Evolutionary conservation across 1,284 basidiomycete species (phyloP).

Genomic region (Cystobasidiaceae sp.): DNA sequence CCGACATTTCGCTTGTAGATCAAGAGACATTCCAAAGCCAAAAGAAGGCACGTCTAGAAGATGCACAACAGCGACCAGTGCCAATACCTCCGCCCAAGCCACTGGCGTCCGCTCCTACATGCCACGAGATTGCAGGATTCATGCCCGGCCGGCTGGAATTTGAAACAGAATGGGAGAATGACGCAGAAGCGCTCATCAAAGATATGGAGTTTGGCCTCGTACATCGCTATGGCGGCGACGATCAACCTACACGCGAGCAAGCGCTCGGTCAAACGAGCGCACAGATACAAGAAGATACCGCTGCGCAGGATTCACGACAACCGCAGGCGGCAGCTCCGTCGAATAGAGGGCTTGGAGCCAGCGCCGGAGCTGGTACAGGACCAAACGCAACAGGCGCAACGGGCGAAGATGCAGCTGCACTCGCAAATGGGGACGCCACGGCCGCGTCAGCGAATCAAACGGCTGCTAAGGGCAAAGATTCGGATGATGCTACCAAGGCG

Average conservation of each 20-base stretch:
- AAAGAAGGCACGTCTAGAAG: constrained; percentile 77
- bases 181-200: constrained; percentile 87
- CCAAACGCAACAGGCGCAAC: constrained; percentile 2
- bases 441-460: constrained; percentile 46
- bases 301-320: constrained; percentile 40
- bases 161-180: constrained; percentile 89
- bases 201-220: constrained; percentile 93
- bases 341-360: background rate
- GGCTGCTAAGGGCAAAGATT: constrained; percentile 40
- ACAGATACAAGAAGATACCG: constrained; percentile 29
- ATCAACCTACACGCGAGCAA: constrained; percentile 59
- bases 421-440: constrained; percentile 10
- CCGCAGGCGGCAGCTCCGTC: constrained; percentile 23
- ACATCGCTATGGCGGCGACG: constrained; percentile 75
- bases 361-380: background rate
- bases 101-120: constrained; percentile 86
- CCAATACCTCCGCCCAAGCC: constrained; percentile 54
- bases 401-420: constrained; percentile 54
- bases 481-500: constrained; percentile 52
- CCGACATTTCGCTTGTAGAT: constrained; percentile 47
- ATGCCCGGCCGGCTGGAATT: constrained; percentile 96
- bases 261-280: constrained; percentile 40
- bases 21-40: constrained; percentile 75
- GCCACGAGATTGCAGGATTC: constrained; percentile 89
- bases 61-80: constrained; percentile 50